Conservation (phyloP, 345 rosid species). For the Euphorbia pulcherrima region DNA sequence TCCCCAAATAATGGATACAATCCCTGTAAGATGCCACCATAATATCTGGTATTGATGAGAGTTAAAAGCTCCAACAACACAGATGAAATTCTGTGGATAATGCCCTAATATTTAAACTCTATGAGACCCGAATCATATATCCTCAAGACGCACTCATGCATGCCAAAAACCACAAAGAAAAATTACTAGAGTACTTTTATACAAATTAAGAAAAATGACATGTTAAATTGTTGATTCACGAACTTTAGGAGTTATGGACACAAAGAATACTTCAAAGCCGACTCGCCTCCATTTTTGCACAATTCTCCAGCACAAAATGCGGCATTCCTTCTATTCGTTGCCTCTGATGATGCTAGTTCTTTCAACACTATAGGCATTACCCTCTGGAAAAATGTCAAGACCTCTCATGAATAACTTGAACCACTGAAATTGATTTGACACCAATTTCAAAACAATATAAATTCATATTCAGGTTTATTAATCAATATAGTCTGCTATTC, state of each 20-base stretch:
- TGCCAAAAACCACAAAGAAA: neutral
- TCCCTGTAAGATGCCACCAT: conserved; percentile 64
- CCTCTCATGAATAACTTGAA: conserved; percentile 18
- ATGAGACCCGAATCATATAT: neutral
- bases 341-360: conserved; percentile 72
- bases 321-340: conserved; percentile 97
- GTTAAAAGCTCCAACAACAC: conserved; percentile 29
- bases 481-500: conserved; percentile 81
- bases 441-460: neutral
- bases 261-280: conserved; percentile 80
- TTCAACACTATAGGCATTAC: conserved; percentile 87
- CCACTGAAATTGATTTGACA: neutral
- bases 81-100: too few relatives aligned
- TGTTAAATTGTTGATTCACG: neutral
- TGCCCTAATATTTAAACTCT: too few relatives aligned
- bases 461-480: conserved; percentile 26
- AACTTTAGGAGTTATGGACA: neutral
- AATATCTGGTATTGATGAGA: conserved; percentile 54
- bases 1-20: conserved; percentile 88
- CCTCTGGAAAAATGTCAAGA: conserved; percentile 55
- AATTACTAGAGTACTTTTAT: neutral
- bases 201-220: neutral
- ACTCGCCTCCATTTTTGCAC: conserved; percentile 91
- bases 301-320: conserved; percentile 98
- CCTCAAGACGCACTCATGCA: neutral